Base-by-base conservation (phyloP, 106 monocot species). In the Chionographis japonica region DNA sequence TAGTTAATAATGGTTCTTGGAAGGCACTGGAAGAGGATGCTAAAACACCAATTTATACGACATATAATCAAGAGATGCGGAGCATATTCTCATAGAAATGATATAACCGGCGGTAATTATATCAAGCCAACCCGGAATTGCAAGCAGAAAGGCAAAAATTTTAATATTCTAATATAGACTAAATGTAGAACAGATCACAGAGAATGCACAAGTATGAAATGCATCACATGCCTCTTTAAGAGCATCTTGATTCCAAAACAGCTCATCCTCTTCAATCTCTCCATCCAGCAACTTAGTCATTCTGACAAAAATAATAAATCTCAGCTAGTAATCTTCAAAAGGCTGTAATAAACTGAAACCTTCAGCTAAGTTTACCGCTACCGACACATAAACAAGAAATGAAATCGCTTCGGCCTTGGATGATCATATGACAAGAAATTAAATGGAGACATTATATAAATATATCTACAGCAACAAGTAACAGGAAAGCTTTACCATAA, bases 171-270 rank as follows among this genome's bases (percentile, higher is more conserved):
- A 27, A 27, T 27, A 27, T 27, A 27, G 27, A 27, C 27, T 27
- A 27, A 27, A 27, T 27, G n/a, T 18, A n/a, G 6, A 39, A 54
- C 10, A 2, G 36, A 37, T 10, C 55, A 56, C 6, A 1, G 17
- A 43, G 20, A 43, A 42, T 12, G 38, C 37, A 17, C 0, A 66
- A 36, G 12, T 17, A 60, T 4, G 20, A 4, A 57, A 37, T 5
- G 56, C 16, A 58, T 53, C n/a, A 4, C 9, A 52, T 87, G 85
- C 98, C 71, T 98, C 98, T 68, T 81, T 87, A 63, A 98, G 87
- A 69, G 98, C 98, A 63, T 98, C 98, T 73, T 98, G 98, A 63
- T 90, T 98, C 98, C 98, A 98, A 51, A 98, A 98, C 40, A 53
- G 50, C 46, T 98, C 93, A 71, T 98, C 98, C 37, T 90, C 85